A percentile compares a stretch with the other conserved stretches of the same genome.
Conservation (phyloP, 176 grass and related monocot species). For the Coix lacrymajobi region DNA sequence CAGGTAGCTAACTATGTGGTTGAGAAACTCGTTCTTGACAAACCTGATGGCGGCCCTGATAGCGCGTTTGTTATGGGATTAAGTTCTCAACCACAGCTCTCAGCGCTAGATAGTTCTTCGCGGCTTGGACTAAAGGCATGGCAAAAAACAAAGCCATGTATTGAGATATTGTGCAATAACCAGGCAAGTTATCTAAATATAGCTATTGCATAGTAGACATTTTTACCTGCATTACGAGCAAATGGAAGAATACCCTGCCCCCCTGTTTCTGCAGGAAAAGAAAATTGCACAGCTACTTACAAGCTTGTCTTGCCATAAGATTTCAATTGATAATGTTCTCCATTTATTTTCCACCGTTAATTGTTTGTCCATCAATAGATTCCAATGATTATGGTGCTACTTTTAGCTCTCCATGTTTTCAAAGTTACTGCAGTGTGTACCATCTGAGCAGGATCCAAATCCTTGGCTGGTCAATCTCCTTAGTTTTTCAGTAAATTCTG, state of each 20-base stretch:
- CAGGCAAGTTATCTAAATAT: constrained; percentile 49
- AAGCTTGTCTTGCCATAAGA: neutral
- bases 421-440: neutral
- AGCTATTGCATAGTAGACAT: neutral
- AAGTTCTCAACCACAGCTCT: constrained; percentile 46
- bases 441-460: neutral
- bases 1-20: constrained; percentile 93
- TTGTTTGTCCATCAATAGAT: neutral
- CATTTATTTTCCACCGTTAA: neutral
- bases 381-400: neutral
- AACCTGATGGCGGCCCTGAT: constrained; percentile 72
- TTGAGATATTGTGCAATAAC: constrained; percentile 94
- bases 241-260: neutral
- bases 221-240: neutral
- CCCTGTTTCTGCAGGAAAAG: neutral
- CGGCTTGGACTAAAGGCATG: constrained; percentile 59
- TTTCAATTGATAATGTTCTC: neutral
- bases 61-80: constrained; percentile 55
- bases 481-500: neutral
- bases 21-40: constrained; percentile 81
- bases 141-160: constrained; percentile 64
- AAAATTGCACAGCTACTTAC: neutral
- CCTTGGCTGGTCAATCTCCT: neutral
- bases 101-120: constrained; percentile 60
- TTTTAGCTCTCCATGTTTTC: neutral